Evolutionary conservation across 2,329 filamentous ascomycete species (phyloP), one percentile per base, ranked within the genome.

Genomic region (Sporothrix schenckii): DNA sequence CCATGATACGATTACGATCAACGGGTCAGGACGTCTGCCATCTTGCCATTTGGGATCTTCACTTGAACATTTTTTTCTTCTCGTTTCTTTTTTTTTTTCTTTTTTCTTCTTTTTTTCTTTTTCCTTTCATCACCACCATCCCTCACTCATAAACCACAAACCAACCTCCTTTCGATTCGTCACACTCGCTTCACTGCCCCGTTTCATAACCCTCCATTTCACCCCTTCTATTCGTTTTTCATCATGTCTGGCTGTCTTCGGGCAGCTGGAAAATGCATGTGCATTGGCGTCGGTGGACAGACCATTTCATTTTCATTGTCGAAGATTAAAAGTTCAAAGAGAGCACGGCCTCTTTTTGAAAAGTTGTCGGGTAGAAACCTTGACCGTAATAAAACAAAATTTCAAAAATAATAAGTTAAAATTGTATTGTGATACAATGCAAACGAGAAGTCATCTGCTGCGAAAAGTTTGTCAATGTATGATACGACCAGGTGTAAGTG

Each of bases 51-150:
- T 67, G 63, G 41, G 11, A 21, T 53, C n/a, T 56, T 61, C 44
- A 67, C 69, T 70, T 65, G 69, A 67, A 67, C 69, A 66, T 70
- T 68, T 21, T 47, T 72, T 70, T 30, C n/a, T 39, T 7, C 30
- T n/a, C n/a, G n/a, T n/a, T 27, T 5, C 3, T 61, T 19, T 14
- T 24, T 63, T 39, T n/a, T 3, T 24, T 27, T 27, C n/a, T n/a
- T n/a, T 70, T 30, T 39, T 7, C 30, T 27, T 5, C 3, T 61
- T 19, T 14, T 24, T 63, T 39, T n/a, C 6, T 24, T 27, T 27
- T 47, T 13, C 44, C 14, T 56, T 52, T 50, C 14, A 44, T 65
- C n/a, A 21, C 54, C 47, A 44, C 3, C 2, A 13, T 13, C 41
- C 2, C 0, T 44, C 41, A 44, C 10, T 2, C 41, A 11, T 34